These are phyloP conservation scores for Clarireedia monteithiana DNA, from an alignment of 2,329 filamentous ascomycete species.

Conservation along the genomic window DNA sequence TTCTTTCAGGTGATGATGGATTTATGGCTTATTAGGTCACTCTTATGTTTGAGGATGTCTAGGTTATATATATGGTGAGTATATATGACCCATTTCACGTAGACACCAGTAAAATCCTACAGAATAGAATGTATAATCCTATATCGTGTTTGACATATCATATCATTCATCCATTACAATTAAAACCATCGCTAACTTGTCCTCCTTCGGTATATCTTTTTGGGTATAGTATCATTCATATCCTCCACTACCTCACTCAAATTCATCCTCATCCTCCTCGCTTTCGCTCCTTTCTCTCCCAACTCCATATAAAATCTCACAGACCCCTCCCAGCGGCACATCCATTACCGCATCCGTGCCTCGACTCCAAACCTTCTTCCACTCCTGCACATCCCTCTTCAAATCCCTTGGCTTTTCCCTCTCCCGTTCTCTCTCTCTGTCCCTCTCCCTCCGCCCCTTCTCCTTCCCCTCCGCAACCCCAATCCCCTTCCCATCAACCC, in stretches of 20 bases:
- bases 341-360: constrained; percentile 98
- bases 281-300: constrained; percentile 27
- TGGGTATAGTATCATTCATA: neutral
- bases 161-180: neutral
- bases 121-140: too few species aligned
- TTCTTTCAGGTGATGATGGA: too few species aligned
- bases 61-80: too few species aligned
- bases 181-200: neutral
- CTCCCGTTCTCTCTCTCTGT: constrained; percentile 22
- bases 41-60: too few species aligned
- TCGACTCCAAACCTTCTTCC: constrained; percentile 79
- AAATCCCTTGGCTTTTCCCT: constrained; percentile 19
- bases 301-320: constrained; percentile 83
- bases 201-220: neutral
- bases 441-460: constrained; percentile 27
- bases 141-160: too few species aligned
- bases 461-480: constrained; percentile 25
- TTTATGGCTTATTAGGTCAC: too few species aligned
- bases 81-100: too few species aligned
- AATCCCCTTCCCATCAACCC: constrained; percentile 63
- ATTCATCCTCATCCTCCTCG: constrained; percentile 1
- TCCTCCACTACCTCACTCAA: neutral
- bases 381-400: constrained; percentile 40
- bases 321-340: constrained; percentile 88
- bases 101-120: too few species aligned